Base-by-base conservation (phyloP, 129 eudicot species). In the Gnaphalium uliginosum region DNA sequence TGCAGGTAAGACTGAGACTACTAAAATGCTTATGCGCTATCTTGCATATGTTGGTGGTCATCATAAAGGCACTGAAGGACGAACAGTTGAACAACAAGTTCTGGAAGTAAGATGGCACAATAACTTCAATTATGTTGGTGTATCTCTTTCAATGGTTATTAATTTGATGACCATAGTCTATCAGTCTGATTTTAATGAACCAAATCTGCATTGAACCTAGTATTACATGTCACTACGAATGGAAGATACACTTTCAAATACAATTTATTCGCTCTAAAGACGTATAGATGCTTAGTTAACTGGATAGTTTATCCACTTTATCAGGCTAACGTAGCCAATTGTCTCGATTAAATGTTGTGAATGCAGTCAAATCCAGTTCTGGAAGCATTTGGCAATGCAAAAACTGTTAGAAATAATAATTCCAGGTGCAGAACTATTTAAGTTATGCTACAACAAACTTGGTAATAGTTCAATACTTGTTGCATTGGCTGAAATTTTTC, bases 321-420 rank as follows among this genome's bases (percentile, higher is more conserved):
- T 6, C 48, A 56, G 26, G 66, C 69, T 73, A 78, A 78, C 57
- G 4, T 69, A 56, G 53, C 7, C 33, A 46, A 27, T 27, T 56
- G 6, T 59, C 35, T 41, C 83, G 60, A 65, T 74, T 85, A 39
- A 70, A 77, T 69, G 37, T 48, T 73, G 72, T 72, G 29, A 60
- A 21, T 89, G 97, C 91, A 94, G 98, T 94, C 98, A 41, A 94
- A 88, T 84, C 98, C 98, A 70, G 98, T 94, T 60, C 85, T 94
- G 50, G 98, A 94, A 88, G 98, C 98, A 78, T 94, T 94, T 85
- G 97, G 98, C 80, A 94, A 94, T 82, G 98, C 98, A 65, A 94
- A 94, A 86, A 94, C 98, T 60, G 96, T 91, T 65, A 85, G 98
- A 85, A 90, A 94, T 68, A 94, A 94, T 87, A 94, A 94, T 81